A percentile compares a stretch with the other conserved stretches of the same genome.
Conservation (phyloP, 768 basidiomycete genomes). For the Trametes sanguinea region DNA sequence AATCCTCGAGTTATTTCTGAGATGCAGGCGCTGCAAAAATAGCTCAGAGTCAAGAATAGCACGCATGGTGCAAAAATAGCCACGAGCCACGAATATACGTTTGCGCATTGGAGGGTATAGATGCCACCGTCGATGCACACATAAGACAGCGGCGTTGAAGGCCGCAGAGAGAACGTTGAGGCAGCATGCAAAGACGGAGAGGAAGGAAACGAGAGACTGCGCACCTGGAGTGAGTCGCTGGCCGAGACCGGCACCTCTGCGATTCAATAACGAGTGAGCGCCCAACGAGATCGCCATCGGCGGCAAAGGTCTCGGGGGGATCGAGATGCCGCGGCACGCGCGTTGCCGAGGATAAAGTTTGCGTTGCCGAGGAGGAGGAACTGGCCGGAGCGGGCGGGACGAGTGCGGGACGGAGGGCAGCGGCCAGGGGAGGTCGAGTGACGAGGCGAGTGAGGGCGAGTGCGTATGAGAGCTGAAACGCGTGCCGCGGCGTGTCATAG, state of each 20-base stretch:
- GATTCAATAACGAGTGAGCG: background rate
- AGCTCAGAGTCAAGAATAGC: constrained; percentile 1
- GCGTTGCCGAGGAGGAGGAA: background rate
- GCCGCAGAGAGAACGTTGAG: constrained; percentile 1
- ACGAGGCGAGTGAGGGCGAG: background rate
- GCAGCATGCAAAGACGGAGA: background rate
- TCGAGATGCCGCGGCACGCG: constrained; percentile 13
- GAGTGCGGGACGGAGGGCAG: background rate
- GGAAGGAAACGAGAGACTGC: background rate
- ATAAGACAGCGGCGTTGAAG: constrained; percentile 9
- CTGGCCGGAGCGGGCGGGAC: background rate
- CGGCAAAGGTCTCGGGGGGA: background rate
- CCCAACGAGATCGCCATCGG: constrained; percentile 13
- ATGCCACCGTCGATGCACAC: background rate
- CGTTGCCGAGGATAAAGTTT: constrained; percentile 17
- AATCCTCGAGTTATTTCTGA: background rate
- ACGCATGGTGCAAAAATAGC: background rate
- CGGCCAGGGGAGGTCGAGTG: background rate
- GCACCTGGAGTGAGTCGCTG: background rate
- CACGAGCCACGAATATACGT: background rate
- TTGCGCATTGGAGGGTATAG: constrained; percentile 3
- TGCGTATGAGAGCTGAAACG: constrained; percentile 6
- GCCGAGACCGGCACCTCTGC: background rate
- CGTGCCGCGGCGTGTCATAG: background rate
- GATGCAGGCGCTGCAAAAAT: background rate